phyloP scores from a whole-genome alignment of 371 early-diverging fungal genomes.

The Batkoa obscura region DNA sequence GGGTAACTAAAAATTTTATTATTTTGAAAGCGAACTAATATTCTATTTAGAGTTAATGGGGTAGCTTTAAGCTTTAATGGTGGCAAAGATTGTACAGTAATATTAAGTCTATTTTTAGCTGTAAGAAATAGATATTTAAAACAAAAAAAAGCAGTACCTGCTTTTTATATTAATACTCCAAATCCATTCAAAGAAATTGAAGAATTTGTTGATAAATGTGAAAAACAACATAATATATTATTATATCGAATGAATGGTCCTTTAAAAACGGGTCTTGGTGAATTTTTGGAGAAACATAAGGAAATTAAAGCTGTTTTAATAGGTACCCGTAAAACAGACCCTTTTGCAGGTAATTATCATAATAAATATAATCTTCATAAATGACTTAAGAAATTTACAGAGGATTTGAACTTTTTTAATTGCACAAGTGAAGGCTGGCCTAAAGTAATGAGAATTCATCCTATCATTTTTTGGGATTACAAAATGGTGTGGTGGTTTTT shows the following conservation, averaged over 20 bases:
- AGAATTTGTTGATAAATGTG: constrained; percentile 54
- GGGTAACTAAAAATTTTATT: too few species aligned
- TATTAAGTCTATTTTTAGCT: constrained; percentile 61
- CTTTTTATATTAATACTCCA: constrained; percentile 54
- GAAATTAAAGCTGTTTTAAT: constrained; percentile 67
- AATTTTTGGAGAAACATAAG: constrained; percentile 33
- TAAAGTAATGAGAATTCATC: constrained; percentile 74
- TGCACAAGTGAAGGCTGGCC: constrained; percentile 86
- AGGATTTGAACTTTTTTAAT: constrained; percentile 40
- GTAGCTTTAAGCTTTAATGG: constrained; percentile 82
- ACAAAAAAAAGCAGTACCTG: constrained; percentile 12
- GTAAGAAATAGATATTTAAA: constrained; percentile 20
- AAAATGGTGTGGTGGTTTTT: constrained; percentile 73
- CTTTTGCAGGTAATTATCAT: constrained; percentile 43
- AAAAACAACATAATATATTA: constrained; percentile 37
- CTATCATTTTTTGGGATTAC: constrained; percentile 82
- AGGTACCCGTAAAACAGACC: constrained; percentile 83
- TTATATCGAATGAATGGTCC: constrained; percentile 41
- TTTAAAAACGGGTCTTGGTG: constrained; percentile 60
- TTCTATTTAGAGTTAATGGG: constrained; percentile 19
- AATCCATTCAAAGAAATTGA: constrained; percentile 79
- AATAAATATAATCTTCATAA: neutral
- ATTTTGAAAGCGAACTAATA: neutral
- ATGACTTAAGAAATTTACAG: constrained; percentile 15
- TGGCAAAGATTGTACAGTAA: constrained; percentile 92